These are phyloP conservation scores for Gymnopilus junonius DNA, from an alignment of 768 basidiomycete species.

Conservation along the genomic window DNA sequence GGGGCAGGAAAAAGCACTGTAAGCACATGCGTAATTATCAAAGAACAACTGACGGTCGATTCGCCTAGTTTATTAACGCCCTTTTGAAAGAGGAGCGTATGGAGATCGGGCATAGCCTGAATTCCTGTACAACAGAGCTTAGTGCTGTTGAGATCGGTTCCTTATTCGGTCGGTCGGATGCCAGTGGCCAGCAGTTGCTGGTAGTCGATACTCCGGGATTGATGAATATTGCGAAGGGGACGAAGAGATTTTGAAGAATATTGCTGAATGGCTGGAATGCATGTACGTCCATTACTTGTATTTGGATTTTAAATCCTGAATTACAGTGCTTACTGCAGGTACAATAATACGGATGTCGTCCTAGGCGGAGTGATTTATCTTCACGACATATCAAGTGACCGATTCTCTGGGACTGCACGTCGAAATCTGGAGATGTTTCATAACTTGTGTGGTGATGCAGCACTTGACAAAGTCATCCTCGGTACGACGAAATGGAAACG, in stretches of 20 bases:
- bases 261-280: not conserved
- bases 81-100: not conserved
- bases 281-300: not conserved
- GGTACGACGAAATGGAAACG: not conserved
- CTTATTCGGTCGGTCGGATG: not conserved
- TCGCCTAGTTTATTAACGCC: conserved; percentile 1
- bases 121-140: not conserved
- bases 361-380: not conserved
- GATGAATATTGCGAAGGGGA: not conserved
- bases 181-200: not conserved
- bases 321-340: not conserved
- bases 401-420: not conserved
- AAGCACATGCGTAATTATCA: not conserved
- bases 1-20: conserved; percentile 26
- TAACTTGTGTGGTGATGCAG: not conserved
- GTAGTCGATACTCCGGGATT: not conserved
- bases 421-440: not conserved
- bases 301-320: not conserved
- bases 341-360: not conserved
- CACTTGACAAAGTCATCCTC: not conserved
- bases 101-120: not conserved
- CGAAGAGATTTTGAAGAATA: not conserved
- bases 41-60: not conserved
- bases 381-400: not conserved
- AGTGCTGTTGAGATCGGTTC: not conserved